Conservation (phyloP, 208 protist genomes). For the Vickermania ingenoplastis region DNA sequence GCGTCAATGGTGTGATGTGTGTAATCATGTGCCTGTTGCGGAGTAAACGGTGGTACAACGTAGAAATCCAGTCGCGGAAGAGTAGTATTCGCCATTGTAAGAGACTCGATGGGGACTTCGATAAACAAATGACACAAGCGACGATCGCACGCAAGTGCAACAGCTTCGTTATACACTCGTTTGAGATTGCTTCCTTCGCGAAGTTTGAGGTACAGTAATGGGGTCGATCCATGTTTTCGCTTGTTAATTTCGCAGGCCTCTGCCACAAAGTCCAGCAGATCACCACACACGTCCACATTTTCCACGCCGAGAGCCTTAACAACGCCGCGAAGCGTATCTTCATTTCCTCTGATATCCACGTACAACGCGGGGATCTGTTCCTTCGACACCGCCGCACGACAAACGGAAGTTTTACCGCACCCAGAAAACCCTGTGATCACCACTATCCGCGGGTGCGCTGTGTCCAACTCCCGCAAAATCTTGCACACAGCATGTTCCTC, state of each 20-base stretch:
- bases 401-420: slow-evolving; percentile 56
- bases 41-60: slow-evolving; percentile 37
- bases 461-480: slow-evolving; percentile 44
- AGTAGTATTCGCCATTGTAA: slow-evolving; percentile 34
- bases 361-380: slow-evolving; percentile 55
- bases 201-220: slow-evolving; percentile 62
- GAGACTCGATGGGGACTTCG: slow-evolving; percentile 53
- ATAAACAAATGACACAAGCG: slow-evolving; percentile 56
- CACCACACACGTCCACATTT: slow-evolving; percentile 73
- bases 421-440: slow-evolving; percentile 57
- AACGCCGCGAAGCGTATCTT: slow-evolving; percentile 57
- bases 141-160: slow-evolving; percentile 56
- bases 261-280: slow-evolving; percentile 57
- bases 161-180: slow-evolving; percentile 57
- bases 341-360: slow-evolving; percentile 48
- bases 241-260: slow-evolving; percentile 25
- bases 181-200: slow-evolving; percentile 37
- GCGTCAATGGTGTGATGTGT: slow-evolving; percentile 58
- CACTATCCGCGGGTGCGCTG: slow-evolving; percentile 55
- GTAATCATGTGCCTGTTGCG: slow-evolving; percentile 40
- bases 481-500: slow-evolving; percentile 52
- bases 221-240: slow-evolving; percentile 28
- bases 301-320: slow-evolving; percentile 58
- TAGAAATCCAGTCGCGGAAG: slow-evolving; percentile 59
- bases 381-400: slow-evolving; percentile 39